Percentiles rank a stretch among this genome's conserved stretches.
Evolutionary conservation across 306 rosid species (phyloP).

Genomic region (Dalbergia cochinchinensis): DNA sequence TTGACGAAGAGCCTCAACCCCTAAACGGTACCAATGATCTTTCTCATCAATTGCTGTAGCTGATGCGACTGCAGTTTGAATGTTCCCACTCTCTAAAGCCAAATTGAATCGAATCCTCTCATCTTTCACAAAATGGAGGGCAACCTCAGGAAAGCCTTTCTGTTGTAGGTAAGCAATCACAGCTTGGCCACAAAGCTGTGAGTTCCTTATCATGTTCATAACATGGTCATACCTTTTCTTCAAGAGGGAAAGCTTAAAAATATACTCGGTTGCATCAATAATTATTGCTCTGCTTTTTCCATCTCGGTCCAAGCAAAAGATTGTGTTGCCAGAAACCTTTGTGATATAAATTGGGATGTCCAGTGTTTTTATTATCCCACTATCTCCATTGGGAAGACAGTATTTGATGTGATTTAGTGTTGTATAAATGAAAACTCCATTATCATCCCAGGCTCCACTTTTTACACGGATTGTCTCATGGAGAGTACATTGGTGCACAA

Average conservation of each 20-base stretch:
- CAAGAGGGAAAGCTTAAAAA: constrained; percentile 83
- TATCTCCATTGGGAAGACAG: constrained; percentile 93
- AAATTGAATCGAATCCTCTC: constrained; percentile 87
- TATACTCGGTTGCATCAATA: constrained; percentile 90
- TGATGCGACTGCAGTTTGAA: constrained; percentile 91
- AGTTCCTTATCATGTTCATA: constrained; percentile 94
- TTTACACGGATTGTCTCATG: constrained; percentile 97
- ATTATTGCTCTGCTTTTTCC: constrained; percentile 77
- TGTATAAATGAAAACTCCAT: constrained; percentile 89
- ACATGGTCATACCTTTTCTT: constrained; percentile 87
- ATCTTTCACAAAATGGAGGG: constrained; percentile 95
- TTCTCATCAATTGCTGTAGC: constrained; percentile 96
- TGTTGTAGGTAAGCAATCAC: constrained; percentile 95
- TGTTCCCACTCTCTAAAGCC: constrained; percentile 97
- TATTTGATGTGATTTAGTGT: constrained; percentile 92
- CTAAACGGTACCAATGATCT: constrained; percentile 93
- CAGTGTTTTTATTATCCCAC: constrained; percentile 89
- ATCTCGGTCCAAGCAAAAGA: constrained; percentile 93
- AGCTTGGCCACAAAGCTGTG: constrained; percentile 97
- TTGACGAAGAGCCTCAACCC: constrained; percentile 99
- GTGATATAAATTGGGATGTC: constrained; percentile 93
- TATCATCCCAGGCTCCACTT: constrained; percentile 98
- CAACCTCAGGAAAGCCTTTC: constrained; percentile 96
- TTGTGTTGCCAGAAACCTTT: constrained; percentile 78
- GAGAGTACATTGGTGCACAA: constrained; percentile 94